Percentiles rank a stretch among this genome's conserved stretches.
Conservation (phyloP, 768 basidiomycete species). For the Mycena maculata region DNA sequence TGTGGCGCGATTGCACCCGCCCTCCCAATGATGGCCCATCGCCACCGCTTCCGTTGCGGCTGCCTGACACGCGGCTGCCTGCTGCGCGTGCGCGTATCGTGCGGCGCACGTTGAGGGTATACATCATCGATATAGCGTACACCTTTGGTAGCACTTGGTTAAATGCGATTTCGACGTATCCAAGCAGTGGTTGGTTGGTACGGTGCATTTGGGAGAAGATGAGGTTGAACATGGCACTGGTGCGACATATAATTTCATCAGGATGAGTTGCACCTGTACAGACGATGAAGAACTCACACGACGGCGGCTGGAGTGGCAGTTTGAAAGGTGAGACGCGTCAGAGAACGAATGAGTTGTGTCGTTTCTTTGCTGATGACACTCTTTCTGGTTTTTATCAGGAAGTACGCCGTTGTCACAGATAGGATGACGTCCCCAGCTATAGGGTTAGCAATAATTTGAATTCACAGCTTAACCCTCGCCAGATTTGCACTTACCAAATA, state of each 20-base stretch:
- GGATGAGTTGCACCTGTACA: neutral
- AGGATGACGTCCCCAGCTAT: constrained; percentile 25
- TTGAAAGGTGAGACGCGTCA: constrained; percentile 24
- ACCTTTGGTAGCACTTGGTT: constrained; percentile 21
- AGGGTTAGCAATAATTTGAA: neutral
- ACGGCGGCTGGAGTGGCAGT: constrained; percentile 22
- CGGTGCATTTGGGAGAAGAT: constrained; percentile 22
- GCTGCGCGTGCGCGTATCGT: neutral
- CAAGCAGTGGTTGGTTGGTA: neutral
- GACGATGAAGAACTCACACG: constrained; percentile 6
- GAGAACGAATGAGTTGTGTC: neutral
- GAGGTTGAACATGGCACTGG: constrained; percentile 24
- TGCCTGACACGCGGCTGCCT: neutral
- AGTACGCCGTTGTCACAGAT: constrained; percentile 11
- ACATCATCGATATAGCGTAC: constrained; percentile 31
- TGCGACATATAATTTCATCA: neutral
- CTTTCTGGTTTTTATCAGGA: constrained; percentile 11
- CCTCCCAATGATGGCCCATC: constrained; percentile 2
- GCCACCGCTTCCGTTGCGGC: constrained; percentile 9
- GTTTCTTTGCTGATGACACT: neutral
- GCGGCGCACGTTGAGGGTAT: constrained; percentile 19
- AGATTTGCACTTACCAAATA: constrained; percentile 13
- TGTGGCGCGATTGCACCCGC: constrained; percentile 4
- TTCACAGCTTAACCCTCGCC: neutral
- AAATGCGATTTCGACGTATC: constrained; percentile 13